phyloP scores from a whole-genome alignment of 1,139 yeast species.

The Torulaspora globosa region DNA sequence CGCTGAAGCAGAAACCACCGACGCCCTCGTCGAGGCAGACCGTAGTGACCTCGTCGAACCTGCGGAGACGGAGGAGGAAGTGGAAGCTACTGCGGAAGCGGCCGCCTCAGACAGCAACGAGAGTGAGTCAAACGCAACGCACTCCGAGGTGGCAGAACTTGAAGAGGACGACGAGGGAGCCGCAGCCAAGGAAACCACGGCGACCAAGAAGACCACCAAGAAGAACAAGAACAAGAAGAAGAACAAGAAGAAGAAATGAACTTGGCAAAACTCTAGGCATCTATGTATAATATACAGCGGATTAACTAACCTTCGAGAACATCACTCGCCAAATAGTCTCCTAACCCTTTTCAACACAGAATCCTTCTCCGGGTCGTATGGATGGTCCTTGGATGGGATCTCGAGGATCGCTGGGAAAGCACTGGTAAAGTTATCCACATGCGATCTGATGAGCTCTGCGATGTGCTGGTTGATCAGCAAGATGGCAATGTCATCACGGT shows the following conservation, averaged over 20 bases:
- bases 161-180: constrained; percentile 3
- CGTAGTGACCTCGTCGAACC: neutral
- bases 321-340: constrained; percentile 84
- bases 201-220: neutral
- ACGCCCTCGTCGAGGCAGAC: neutral
- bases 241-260: constrained; percentile 13
- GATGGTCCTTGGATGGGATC: constrained; percentile 97
- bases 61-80: neutral
- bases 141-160: neutral
- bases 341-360: constrained; percentile 90
- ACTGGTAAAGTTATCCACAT: constrained; percentile 76
- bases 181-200: neutral
- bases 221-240: constrained; percentile 14
- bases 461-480: constrained; percentile 89
- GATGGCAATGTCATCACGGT: constrained; percentile 88
- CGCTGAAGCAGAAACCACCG: neutral
- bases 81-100: neutral
- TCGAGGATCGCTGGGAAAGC: constrained; percentile 97
- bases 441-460: constrained; percentile 82
- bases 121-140: neutral
- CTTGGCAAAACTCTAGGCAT: constrained; percentile 1
- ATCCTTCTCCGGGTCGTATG: constrained; percentile 97
- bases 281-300: constrained; percentile 11
- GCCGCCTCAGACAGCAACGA: neutral
- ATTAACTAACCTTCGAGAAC: constrained; percentile 5